Conservation (phyloP, 148 eudicot species). For the Fagopyrum tataricum region DNA sequence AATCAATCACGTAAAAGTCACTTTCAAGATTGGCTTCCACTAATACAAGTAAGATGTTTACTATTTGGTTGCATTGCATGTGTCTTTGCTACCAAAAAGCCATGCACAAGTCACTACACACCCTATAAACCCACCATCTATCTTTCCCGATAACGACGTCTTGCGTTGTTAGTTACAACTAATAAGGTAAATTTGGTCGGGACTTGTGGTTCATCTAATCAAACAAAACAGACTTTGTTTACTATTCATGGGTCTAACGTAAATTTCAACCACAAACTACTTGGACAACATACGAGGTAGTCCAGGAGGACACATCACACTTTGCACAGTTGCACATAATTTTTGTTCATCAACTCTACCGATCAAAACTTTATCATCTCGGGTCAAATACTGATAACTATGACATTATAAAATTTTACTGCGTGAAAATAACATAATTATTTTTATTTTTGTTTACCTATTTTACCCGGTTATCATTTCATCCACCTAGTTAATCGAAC, state of each 20-base stretch:
- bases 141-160: neutral
- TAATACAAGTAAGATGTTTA: conserved; percentile 3
- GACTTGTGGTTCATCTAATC: neutral
- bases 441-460: too few species aligned
- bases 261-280: neutral
- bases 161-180: neutral
- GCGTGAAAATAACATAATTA: too few species aligned
- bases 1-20: too few species aligned
- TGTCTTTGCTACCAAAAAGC: neutral
- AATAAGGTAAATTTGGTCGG: neutral
- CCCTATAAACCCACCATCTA: neutral
- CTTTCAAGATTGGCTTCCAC: neutral
- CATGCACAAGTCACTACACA: conserved; percentile 2
- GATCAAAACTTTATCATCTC: too few species aligned
- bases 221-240: neutral
- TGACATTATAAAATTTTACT: too few species aligned
- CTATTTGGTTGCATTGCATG: conserved; percentile 4
- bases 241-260: neutral
- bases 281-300: neutral
- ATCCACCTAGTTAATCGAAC: too few species aligned
- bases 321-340: too few species aligned
- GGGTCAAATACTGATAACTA: too few species aligned
- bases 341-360: too few species aligned
- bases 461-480: too few species aligned
- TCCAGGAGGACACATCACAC: too few species aligned